These are phyloP conservation scores for Candida hispaniensis DNA, from an alignment of 805 yeast species.

Conservation along the genomic window DNA sequence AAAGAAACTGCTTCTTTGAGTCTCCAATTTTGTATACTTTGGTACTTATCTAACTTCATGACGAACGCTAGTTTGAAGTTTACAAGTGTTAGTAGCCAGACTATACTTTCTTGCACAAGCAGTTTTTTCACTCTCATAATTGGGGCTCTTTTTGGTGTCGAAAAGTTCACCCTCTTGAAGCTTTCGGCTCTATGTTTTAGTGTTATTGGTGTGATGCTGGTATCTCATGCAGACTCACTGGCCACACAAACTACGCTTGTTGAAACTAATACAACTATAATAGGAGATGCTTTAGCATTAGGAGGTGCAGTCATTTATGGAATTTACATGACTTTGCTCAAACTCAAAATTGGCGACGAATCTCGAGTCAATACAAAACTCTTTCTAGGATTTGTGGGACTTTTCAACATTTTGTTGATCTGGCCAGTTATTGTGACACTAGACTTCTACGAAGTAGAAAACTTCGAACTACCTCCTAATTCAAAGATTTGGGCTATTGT, in stretches of 20 bases:
- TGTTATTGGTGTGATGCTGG: conserved; percentile 67
- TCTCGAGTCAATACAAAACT: conserved; percentile 69
- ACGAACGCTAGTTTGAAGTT: conserved; percentile 80
- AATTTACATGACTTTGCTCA: conserved; percentile 74
- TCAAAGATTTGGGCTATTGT: conserved; percentile 44
- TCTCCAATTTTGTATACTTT: conserved; percentile 69
- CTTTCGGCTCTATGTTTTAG: conserved; percentile 60
- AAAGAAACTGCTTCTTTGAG: conserved; percentile 65
- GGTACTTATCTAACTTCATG: conserved; percentile 85
- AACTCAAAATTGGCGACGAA: conserved; percentile 62
- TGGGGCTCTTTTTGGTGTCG: conserved; percentile 65
- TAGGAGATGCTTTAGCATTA: conserved; percentile 74
- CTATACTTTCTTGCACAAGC: conserved; percentile 83
- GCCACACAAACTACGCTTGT: conserved; percentile 9
- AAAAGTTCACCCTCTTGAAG: conserved; percentile 53
- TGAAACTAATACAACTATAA: conserved; percentile 27
- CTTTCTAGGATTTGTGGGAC: conserved; percentile 91
- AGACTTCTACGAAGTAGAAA: conserved; percentile 54
- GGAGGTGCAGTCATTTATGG: conserved; percentile 87
- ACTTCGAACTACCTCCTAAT: conserved; percentile 57
- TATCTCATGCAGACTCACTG: conserved; percentile 44
- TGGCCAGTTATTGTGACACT: conserved; percentile 77
- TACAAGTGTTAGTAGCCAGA: conserved; percentile 90
- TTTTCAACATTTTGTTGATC: conserved; percentile 57
- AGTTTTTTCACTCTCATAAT: conserved; percentile 83